phyloP scores from a whole-genome alignment of 352 stramenopile genomes.

The Pythium oligandrum region DNA sequence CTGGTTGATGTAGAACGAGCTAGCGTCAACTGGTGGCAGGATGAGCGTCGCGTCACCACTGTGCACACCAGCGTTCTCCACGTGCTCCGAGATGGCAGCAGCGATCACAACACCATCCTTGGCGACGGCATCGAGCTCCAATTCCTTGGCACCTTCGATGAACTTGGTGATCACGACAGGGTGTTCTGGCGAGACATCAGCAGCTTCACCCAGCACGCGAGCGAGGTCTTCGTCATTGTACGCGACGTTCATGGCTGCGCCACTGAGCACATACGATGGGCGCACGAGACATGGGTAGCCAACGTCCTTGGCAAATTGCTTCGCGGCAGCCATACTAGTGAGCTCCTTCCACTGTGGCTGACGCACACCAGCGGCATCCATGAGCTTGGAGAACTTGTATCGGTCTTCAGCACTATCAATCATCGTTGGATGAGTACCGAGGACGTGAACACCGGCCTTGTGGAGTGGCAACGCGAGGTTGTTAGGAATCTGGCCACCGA shows the following conservation, averaged over 20 bases:
- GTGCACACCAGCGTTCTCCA: conserved; percentile 99
- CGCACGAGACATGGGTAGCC: conserved; percentile 94
- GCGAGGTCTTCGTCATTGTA: conserved; percentile 88
- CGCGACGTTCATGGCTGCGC: conserved; percentile 96
- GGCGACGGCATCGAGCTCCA: conserved; percentile 98
- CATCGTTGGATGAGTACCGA: conserved; percentile 92
- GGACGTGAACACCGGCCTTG: conserved; percentile 91
- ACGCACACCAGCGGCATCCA: conserved; percentile 94
- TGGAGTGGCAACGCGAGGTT: conserved; percentile 94
- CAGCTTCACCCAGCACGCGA: conserved; percentile 68
- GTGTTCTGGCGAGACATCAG: conserved; percentile 82
- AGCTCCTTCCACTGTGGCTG: conserved; percentile 94
- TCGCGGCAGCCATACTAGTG: conserved; percentile 78
- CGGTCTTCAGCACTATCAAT: conserved; percentile 98
- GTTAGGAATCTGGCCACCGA: conserved; percentile 99
- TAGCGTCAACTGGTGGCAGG: conserved; percentile 75
- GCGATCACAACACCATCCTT: conserved; percentile 96
- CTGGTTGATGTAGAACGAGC: conserved; percentile 60
- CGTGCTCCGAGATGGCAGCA: conserved; percentile 99
- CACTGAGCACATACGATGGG: conserved; percentile 95
- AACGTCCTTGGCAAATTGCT: conserved; percentile 89
- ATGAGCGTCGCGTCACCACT: conserved; percentile 80
- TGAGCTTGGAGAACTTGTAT: conserved; percentile 95
- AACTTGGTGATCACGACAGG: conserved; percentile 98
- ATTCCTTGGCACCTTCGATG: conserved; percentile 97